Base-by-base conservation (phyloP, 2,329 filamentous ascomycete species). In the Diaporthe citriasiana region DNA sequence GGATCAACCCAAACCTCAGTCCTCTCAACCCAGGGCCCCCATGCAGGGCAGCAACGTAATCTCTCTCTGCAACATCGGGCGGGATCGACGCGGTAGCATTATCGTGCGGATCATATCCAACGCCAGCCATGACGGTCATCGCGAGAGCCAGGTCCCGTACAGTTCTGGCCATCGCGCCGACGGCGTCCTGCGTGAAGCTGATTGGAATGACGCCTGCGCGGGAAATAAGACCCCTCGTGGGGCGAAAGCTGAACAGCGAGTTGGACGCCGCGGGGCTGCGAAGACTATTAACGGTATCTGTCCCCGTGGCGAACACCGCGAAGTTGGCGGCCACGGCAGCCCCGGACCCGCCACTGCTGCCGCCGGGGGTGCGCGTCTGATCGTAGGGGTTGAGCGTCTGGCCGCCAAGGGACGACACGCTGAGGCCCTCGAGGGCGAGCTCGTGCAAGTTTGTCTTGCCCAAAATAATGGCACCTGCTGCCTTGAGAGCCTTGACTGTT, bases 301-400 rank as follows among this genome's bases (percentile, higher is more conserved):
- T 90, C 0, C 90, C 90, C 13, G 88, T 89, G 0, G 88, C 90
- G 3, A 90, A 84, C 0, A 93, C 84, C 1, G 88, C 89, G 72
- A 93, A 87, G 30, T 86, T 89, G 17, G 82, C 78, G 5, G 82
- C 90, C 38, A 93, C 83, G 0, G 89, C 90, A 0, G 89, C 90
- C 0, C 89, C 90, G 0, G 89, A 91, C 0, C 91, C 91, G 15
- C 91, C 91, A 40, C 89, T 91, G 57, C 88, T 91, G 0, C 91
- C 91, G 4, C 91, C 91, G 0, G 91, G 91, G 0, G 91, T 93
- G n/a, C 93, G 87, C 0, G 85, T 86, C 1, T 83, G 80, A 79
- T 94, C 91, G 76, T 94, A 94, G 0, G 91, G 90, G 79, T 93
- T 93, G 75, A 89, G 79, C 0, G 91, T 92, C 80, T 93, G 91